These are phyloP conservation scores for Sclerotinia borealis DNA, from an alignment of 2,329 filamentous ascomycete genomes.

Conservation along the genomic window DNA sequence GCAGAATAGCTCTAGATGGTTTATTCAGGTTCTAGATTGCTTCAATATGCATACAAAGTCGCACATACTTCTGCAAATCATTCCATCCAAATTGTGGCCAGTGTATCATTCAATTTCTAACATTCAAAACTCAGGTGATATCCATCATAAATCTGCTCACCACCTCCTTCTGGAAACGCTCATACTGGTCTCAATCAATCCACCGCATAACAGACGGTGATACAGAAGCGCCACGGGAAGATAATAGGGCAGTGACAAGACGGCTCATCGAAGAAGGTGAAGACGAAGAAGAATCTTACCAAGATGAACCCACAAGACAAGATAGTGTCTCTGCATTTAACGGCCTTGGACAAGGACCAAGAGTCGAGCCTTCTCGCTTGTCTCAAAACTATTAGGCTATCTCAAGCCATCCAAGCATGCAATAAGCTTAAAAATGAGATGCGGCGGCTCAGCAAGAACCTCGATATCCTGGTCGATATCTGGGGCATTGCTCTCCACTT, in stretches of 20 bases:
- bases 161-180: slow-evolving; percentile 22
- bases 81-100: neutral
- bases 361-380: slow-evolving; percentile 26
- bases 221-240: slow-evolving; percentile 15
- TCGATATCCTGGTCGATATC: neutral
- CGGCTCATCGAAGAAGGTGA: slow-evolving; percentile 26
- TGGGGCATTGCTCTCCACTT: slow-evolving; percentile 6
- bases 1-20: neutral
- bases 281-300: slow-evolving; percentile 18
- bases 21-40: neutral
- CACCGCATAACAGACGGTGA: slow-evolving; percentile 12
- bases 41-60: neutral
- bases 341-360: slow-evolving; percentile 17
- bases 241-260: slow-evolving; percentile 20
- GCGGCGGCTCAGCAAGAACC: slow-evolving; percentile 2
- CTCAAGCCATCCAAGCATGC: neutral
- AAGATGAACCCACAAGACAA: slow-evolving; percentile 20
- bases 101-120: neutral
- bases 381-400: slow-evolving; percentile 1
- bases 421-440: neutral
- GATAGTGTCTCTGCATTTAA: neutral
- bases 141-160: slow-evolving; percentile 27
- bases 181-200: slow-evolving; percentile 18
- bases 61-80: neutral
- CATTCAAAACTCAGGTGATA: slow-evolving; percentile 16